Conservation (phyloP, 169 alveolate genomes). For the Eimeria falciformis region DNA sequence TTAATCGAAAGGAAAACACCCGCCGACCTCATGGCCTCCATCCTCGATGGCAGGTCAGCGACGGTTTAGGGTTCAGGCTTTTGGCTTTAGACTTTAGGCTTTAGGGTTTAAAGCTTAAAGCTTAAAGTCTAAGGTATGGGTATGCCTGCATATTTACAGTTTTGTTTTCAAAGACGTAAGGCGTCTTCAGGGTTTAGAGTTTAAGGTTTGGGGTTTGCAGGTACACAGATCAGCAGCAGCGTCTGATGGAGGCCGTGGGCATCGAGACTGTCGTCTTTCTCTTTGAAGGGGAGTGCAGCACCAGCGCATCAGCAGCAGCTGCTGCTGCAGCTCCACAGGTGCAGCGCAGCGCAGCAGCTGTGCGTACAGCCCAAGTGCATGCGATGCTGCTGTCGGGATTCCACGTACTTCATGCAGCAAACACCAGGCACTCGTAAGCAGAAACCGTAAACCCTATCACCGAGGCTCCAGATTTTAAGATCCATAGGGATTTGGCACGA, state of each 20-base stretch:
- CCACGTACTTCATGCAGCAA: constrained; percentile 22
- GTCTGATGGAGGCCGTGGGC: constrained; percentile 14
- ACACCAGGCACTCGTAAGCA: background rate
- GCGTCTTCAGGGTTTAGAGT: background rate
- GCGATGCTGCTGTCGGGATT: constrained; percentile 34
- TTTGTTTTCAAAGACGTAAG: too few species aligned
- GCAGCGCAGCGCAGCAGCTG: constrained; percentile 44
- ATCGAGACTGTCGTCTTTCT: background rate
- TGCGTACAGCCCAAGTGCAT: constrained; percentile 38
- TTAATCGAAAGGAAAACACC: constrained; percentile 5
- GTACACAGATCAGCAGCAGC: constrained; percentile 43
- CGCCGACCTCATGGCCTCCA: constrained; percentile 1
- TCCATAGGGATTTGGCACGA: background rate
- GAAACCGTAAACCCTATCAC: too few species aligned
- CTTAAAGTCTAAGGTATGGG: background rate
- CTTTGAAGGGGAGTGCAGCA: constrained; percentile 12
- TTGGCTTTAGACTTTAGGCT: background rate
- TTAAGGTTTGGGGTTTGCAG: background rate
- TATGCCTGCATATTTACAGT: too few species aligned
- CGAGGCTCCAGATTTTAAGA: too few species aligned
- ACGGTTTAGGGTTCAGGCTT: too few species aligned
- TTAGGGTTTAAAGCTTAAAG: too few species aligned
- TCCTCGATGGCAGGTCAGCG: constrained; percentile 29
- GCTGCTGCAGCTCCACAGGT: constrained; percentile 15
- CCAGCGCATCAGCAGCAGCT: background rate